phyloP scores from a whole-genome alignment of 2,329 filamentous ascomycete genomes.

The Nemania sp. region DNA sequence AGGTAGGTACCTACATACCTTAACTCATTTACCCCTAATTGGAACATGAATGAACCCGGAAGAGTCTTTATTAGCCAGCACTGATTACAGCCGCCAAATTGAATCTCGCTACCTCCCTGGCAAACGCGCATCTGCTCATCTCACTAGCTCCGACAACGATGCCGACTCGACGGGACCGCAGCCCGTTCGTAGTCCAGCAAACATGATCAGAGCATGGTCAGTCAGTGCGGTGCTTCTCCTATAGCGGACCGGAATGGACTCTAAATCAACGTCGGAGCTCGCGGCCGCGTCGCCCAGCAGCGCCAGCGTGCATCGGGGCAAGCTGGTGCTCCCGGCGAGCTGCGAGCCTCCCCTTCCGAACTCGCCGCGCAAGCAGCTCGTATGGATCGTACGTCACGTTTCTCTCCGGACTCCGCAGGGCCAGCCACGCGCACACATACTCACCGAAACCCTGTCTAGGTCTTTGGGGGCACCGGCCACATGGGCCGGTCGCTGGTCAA shows the following conservation, averaged over 20 bases:
- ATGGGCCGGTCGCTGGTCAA: conserved; percentile 92
- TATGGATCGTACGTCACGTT: conserved; percentile 76
- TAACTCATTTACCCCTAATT: too few species aligned
- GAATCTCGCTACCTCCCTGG: background rate
- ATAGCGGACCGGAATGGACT: conserved; percentile 35
- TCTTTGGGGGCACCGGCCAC: conserved; percentile 96
- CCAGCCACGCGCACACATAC: conserved; percentile 20
- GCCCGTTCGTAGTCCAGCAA: conserved; percentile 14
- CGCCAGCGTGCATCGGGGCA: conserved; percentile 41
- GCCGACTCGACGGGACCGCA: conserved; percentile 1
- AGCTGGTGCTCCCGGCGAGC: conserved; percentile 73
- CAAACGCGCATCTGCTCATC: background rate
- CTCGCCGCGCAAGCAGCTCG: conserved; percentile 72
- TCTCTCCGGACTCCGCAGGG: background rate
- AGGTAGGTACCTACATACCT: too few species aligned
- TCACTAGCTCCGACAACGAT: conserved; percentile 8
- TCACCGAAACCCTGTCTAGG: conserved; percentile 52
- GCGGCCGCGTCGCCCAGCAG: conserved; percentile 37
- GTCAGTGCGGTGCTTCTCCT: conserved; percentile 19
- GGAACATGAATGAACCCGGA: too few species aligned
- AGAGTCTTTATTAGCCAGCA: background rate
- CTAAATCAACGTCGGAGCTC: conserved; percentile 35
- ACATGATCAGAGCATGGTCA: too few species aligned
- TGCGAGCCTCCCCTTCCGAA: conserved; percentile 80
- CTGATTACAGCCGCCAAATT: background rate